Conservation (phyloP, 2,329 filamentous ascomycete genomes). For the Pseudogymnoascus sp. region DNA sequence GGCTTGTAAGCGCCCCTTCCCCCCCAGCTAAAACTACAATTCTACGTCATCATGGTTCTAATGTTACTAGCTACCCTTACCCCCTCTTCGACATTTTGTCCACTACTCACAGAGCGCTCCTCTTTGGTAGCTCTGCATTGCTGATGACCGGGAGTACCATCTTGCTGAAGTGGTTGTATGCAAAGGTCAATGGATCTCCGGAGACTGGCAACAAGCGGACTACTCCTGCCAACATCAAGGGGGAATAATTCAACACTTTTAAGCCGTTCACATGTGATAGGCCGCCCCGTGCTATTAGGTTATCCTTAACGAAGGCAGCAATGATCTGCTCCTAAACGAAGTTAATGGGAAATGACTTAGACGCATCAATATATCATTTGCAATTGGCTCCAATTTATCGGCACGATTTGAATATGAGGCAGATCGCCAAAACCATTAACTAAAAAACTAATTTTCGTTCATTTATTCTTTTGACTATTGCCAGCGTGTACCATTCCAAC, state of each 20-base stretch:
- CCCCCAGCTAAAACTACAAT: background rate
- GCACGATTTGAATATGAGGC: background rate
- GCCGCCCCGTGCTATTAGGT: background rate
- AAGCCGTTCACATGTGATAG: background rate
- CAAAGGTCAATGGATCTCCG: conserved; percentile 48
- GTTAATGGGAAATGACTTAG: background rate
- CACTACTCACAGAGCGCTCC: conserved; percentile 53
- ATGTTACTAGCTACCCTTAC: conserved; percentile 64
- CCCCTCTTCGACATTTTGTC: conserved; percentile 67
- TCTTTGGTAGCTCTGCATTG: conserved; percentile 62
- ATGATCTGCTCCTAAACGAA: background rate
- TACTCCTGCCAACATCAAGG: conserved; percentile 20
- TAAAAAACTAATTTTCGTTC: conserved; percentile 5
- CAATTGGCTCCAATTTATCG: background rate
- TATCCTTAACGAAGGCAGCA: background rate
- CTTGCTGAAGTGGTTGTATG: conserved; percentile 61
- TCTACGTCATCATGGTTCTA: background rate
- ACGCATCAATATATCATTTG: conserved; percentile 2
- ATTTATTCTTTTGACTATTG: conserved; percentile 7
- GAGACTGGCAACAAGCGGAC: conserved; percentile 31
- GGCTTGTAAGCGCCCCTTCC: conserved; percentile 42
- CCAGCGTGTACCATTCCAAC: conserved; percentile 6
- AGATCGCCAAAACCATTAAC: background rate
- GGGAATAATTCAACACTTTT: conserved; percentile 14
- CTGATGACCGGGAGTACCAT: conserved; percentile 65